These are phyloP conservation scores for Naganishia antarctica DNA, from an alignment of 768 basidiomycete species.

Conservation along the genomic window DNA sequence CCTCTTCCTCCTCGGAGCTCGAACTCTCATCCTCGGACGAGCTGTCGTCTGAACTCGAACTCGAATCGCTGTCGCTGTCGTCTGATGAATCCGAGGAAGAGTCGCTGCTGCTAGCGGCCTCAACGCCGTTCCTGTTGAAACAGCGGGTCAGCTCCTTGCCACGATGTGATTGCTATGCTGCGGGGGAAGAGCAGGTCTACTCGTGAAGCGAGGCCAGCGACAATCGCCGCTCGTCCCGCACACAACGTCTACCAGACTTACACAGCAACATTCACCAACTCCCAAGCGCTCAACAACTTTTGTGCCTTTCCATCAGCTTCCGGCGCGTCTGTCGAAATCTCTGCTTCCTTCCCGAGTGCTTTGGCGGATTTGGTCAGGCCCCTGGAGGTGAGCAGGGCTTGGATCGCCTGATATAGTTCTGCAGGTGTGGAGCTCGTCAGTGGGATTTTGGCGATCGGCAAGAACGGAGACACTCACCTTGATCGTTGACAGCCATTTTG, in stretches of 20 bases:
- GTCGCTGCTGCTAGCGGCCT: conserved; percentile 15
- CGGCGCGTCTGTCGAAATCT: conserved; percentile 22
- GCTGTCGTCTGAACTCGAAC: conserved; percentile 21
- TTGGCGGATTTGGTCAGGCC: conserved; percentile 42
- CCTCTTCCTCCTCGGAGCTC: conserved; percentile 25
- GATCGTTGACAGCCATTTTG: conserved; percentile 4
- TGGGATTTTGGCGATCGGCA: neutral
- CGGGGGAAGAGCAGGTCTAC: neutral
- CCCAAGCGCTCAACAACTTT: conserved; percentile 30
- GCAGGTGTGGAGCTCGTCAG: neutral
- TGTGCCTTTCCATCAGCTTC: conserved; percentile 15
- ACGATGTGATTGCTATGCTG: too few relatives aligned
- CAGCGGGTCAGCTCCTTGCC: conserved; percentile 3
- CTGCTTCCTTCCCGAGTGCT: conserved; percentile 43
- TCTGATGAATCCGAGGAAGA: conserved; percentile 24
- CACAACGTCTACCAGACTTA: neutral
- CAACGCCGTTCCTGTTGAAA: conserved; percentile 16
- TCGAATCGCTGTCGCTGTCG: conserved; percentile 17
- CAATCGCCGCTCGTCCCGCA: conserved; percentile 8
- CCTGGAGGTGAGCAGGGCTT: conserved; percentile 39
- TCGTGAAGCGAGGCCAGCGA: conserved; percentile 17
- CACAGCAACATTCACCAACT: conserved; percentile 30
- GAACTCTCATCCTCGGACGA: conserved; percentile 23
- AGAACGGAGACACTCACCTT: neutral
- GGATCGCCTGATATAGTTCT: conserved; percentile 45